Base-by-base conservation (phyloP, 306 rosid genomes). In the Spatholobus suberectus region DNA sequence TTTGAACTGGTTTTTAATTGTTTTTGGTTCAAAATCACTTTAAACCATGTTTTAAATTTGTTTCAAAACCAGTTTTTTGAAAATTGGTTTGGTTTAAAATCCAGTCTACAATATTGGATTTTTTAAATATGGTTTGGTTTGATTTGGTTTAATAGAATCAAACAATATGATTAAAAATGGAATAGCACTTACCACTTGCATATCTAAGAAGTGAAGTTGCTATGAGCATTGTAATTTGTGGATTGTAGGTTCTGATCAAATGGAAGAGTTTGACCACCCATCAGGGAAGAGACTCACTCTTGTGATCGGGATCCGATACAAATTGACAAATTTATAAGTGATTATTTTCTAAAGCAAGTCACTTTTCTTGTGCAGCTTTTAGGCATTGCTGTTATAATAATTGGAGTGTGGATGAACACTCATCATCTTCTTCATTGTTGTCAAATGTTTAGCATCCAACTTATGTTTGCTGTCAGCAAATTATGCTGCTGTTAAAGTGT, bases 211-310 rank as follows among this genome's bases (percentile, higher is more conserved):
- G 26, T 58, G 73, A 85, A 70, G 44, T 69, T 69, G 70, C 40
- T 78, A 27, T 21, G 38, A 35, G 18, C 58, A 68, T 76, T 57
- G 47, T 54, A 65, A 55, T 75, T 65, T 80, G 38, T 80, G 81
- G 43, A 78, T 59, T 72, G 46, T 82, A 82, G 89, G 78, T 5
- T 62, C 76, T 38, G 85, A 79, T 70, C 29, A 83, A 75, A 76
- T 88, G 82, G 88, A 90, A 82, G 91, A 89, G 83, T 79, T 67
- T 77, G 90, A 68, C 55, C 51, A 80, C 79, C 55, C 47, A 62
- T 65, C 70, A 84, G 41, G 46, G 46, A 73, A 82, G 87, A 66
- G 55, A 63, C 17, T 72, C 73, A 63, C 17, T 72, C 73, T 67
- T 10, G 52, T 72, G 87, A 87, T 55, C 74, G 76, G 58, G 85